These are phyloP conservation scores for Cladorrhinum samala DNA, from an alignment of 495 filamentous ascomycete species.

Conservation along the genomic window DNA sequence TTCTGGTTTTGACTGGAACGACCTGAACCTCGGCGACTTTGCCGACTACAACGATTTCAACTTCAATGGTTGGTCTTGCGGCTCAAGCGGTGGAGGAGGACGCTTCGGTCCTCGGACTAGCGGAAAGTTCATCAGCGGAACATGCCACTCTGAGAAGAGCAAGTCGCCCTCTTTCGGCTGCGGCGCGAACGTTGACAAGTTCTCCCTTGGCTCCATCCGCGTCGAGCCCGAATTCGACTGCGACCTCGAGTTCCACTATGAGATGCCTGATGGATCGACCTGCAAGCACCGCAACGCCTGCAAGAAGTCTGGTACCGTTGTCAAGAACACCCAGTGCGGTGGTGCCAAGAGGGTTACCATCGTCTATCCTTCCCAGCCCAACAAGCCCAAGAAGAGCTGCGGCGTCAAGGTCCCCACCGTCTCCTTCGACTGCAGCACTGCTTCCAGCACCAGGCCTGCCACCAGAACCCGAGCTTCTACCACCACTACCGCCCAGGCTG, in stretches of 20 bases:
- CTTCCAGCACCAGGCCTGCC: constrained; percentile 32
- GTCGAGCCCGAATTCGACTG: constrained; percentile 66
- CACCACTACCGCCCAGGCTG: constrained; percentile 16
- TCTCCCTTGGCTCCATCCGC: constrained; percentile 69
- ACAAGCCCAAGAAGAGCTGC: constrained; percentile 50
- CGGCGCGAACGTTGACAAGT: constrained; percentile 48
- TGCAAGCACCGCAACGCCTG: constrained; percentile 71
- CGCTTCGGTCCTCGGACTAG: constrained; percentile 40
- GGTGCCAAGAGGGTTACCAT: constrained; percentile 76
- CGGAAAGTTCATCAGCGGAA: constrained; percentile 59
- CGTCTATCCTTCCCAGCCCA: constrained; percentile 56
- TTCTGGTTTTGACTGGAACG: constrained; percentile 64
- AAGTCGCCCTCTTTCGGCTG: constrained; percentile 54
- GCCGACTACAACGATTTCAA: constrained; percentile 61
- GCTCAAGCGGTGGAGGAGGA: constrained; percentile 48
- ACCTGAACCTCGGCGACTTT: constrained; percentile 58
- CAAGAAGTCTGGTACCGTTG: constrained; percentile 54
- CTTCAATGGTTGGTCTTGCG: constrained; percentile 36
- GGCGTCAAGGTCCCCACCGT: constrained; percentile 69
- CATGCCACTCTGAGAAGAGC: constrained; percentile 40
- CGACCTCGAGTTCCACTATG: constrained; percentile 75
- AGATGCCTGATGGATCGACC: constrained; percentile 68
- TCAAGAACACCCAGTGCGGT: constrained; percentile 84
- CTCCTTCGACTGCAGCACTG: constrained; percentile 69
- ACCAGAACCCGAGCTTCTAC: constrained; percentile 26